Evolutionary conservation across 345 rosid species (phyloP), one percentile per base, ranked within the genome.

Genomic region (Lepidium africanum): DNA sequence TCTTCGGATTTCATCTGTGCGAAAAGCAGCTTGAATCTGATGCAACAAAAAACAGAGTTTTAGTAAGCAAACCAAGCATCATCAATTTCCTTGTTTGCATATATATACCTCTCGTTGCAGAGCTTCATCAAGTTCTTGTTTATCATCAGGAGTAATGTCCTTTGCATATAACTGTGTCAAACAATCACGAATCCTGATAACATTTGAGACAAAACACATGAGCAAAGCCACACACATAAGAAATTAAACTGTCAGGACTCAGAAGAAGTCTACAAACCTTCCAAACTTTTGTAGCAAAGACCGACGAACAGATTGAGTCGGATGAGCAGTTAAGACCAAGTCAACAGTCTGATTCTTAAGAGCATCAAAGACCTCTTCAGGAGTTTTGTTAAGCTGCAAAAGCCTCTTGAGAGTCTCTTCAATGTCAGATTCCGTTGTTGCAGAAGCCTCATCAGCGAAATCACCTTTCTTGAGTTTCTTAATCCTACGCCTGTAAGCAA

Each of bases 11-110:
- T 91, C 99, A 76, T 94, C 99, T 0, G 99, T 94, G 16, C 95
- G 92, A 65, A 91, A 94, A 27, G 99, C 99, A 81, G 99, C 99
- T 91, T 94, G 99, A 78, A 94, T 94, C 99, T 92, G 45, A 37
- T 54, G n/a, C 43, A 43, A 21, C 27, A 19, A 30, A 66, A 65
- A 33, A 38, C 43, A 53, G 8, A 69, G 57, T 14, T 27, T 70
- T 23, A 57, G 27, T 35, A 69, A 2, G 12, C 43, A 45, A 56
- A 5, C 36, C 4, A 37, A 48, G 59, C 36, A 59, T 59, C 17
- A 52, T 14, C 0, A 11, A 49, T 11, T 60, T 47, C 13, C 13
- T 42, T 17, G 5, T n/a, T 37, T 66, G 37, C 0, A 9, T 40
- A 21, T 27, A 4, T 10, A 23, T 76, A 94, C 97, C 96, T 91